These are phyloP conservation scores for Saccharomycopsis selenospora DNA, from an alignment of 805 yeast genomes.

Conservation along the genomic window DNA sequence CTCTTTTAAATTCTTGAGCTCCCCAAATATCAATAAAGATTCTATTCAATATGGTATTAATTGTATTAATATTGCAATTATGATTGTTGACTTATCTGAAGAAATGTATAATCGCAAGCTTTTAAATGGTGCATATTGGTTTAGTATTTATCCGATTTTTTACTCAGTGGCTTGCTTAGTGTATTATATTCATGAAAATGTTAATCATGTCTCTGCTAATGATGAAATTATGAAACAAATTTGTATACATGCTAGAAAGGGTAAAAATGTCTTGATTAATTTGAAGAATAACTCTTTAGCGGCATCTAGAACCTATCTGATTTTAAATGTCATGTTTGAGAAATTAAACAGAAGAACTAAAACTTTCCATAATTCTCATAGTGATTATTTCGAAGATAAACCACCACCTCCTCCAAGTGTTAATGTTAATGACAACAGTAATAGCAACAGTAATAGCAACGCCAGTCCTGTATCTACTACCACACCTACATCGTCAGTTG, in stretches of 20 bases:
- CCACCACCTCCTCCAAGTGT: neutral
- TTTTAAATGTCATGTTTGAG: slow-evolving; percentile 73
- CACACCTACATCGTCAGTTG: no score
- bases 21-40: slow-evolving; percentile 40
- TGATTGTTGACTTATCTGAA: slow-evolving; percentile 72
- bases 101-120: slow-evolving; percentile 68
- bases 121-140: slow-evolving; percentile 85
- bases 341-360: slow-evolving; percentile 71
- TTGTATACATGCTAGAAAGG: slow-evolving; percentile 71
- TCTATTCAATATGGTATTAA: slow-evolving; percentile 71
- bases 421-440: neutral
- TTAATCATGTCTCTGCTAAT: slow-evolving; percentile 16
- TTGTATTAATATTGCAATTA: slow-evolving; percentile 77
- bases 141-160: slow-evolving; percentile 80
- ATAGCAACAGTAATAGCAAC: neutral
- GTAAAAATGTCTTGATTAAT: slow-evolving; percentile 62
- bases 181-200: slow-evolving; percentile 60
- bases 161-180: slow-evolving; percentile 83
- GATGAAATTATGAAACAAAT: slow-evolving; percentile 30
- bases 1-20: slow-evolving; percentile 42
- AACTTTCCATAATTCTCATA: slow-evolving; percentile 27
- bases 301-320: slow-evolving; percentile 71
- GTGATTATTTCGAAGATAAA: slow-evolving; percentile 16
- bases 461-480: neutral
- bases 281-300: slow-evolving; percentile 71